These are phyloP conservation scores for Lactarius vividus DNA, from an alignment of 768 basidiomycete genomes.

Conservation along the genomic window DNA sequence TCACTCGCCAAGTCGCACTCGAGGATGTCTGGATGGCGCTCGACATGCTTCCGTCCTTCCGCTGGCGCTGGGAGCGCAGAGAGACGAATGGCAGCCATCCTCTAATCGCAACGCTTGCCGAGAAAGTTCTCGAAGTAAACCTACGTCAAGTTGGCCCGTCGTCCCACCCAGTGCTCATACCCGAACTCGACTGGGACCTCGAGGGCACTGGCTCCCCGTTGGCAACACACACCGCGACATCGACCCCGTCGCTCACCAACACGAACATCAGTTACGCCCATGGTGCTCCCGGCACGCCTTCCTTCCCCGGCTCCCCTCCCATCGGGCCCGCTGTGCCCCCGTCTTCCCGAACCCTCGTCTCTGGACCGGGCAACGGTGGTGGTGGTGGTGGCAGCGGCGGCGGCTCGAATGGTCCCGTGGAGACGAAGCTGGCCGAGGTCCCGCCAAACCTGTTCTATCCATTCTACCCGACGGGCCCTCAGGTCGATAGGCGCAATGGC, in stretches of 20 bases:
- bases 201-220: conserved; percentile 31
- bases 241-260: conserved; percentile 36
- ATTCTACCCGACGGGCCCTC: conserved; percentile 60
- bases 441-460: conserved; percentile 74
- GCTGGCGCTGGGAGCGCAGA: conserved; percentile 90
- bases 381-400: background rate
- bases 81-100: conserved; percentile 78
- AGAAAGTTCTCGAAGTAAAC: conserved; percentile 73
- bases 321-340: conserved; percentile 19
- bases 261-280: conserved; percentile 35
- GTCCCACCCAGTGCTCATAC: conserved; percentile 38
- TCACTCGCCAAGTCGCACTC: conserved; percentile 61
- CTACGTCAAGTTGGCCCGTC: conserved; percentile 55
- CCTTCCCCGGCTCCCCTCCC: conserved; percentile 31
- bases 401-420: conserved; percentile 11
- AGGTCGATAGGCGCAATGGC: conserved; percentile 27
- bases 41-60: conserved; percentile 84
- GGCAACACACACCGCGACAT: conserved; percentile 12
- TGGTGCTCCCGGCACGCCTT: conserved; percentile 29
- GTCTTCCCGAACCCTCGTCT: conserved; percentile 3
- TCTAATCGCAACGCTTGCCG: conserved; percentile 78
- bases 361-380: conserved; percentile 4
- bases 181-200: conserved; percentile 47
- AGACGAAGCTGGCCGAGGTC: conserved; percentile 55
- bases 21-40: conserved; percentile 87